phyloP scores from a whole-genome alignment of 352 stramenopile genomes.

The Blastocystis sp. region DNA sequence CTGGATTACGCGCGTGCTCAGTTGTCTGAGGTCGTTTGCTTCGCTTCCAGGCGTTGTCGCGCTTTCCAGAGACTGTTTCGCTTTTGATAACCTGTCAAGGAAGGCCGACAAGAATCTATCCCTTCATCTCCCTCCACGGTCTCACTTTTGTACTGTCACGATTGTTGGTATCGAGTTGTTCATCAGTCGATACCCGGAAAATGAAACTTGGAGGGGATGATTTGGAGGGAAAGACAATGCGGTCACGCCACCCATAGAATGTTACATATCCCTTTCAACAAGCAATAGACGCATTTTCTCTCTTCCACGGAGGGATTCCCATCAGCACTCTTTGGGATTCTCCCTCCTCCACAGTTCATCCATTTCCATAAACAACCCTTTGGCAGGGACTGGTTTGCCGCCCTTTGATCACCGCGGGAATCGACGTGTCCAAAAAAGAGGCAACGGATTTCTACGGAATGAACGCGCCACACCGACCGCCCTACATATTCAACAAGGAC shows the following conservation, averaged over 20 bases:
- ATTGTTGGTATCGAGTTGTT: background rate
- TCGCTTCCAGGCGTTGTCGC: constrained; percentile 1
- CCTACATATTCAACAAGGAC: constrained; percentile 19
- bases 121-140: background rate
- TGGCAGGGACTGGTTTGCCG: no score
- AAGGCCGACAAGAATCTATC: constrained; percentile 59
- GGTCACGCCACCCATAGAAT: no score
- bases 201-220: background rate
- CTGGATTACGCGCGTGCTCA: constrained; percentile 66
- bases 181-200: background rate
- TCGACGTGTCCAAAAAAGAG: no score
- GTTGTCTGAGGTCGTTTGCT: constrained; percentile 14
- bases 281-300: background rate
- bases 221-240: background rate
- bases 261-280: no score
- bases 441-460: background rate
- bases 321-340: no score
- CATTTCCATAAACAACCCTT: no score
- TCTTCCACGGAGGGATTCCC: background rate
- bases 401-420: no score
- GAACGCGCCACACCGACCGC: background rate
- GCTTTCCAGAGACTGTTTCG: constrained; percentile 1
- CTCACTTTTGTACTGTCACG: constrained; percentile 60
- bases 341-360: no score
- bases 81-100: constrained; percentile 56